Percentiles rank a stretch among this genome's conserved stretches.
These are phyloP conservation scores for Cladosporium sp. DNA, from an alignment of 2,329 filamentous ascomycete genomes.

Conservation along the genomic window DNA sequence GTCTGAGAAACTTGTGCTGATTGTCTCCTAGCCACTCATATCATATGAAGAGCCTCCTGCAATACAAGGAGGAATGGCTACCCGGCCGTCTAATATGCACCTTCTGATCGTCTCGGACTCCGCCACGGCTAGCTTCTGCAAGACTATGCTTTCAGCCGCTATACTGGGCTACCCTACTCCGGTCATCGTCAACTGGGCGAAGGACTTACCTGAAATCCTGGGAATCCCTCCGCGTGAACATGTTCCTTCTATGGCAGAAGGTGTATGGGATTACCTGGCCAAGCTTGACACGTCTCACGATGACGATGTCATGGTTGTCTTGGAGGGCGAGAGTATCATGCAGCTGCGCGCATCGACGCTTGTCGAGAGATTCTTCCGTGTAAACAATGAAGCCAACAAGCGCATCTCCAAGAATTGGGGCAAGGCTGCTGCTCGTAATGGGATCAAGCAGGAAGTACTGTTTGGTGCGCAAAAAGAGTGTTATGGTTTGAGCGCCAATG, in stretches of 20 bases:
- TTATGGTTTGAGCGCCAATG: constrained; percentile 7
- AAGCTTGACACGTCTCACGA: constrained; percentile 9
- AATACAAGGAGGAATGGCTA: constrained; percentile 6
- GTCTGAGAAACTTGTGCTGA: background rate
- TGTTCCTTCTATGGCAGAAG: background rate
- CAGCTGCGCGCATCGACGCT: constrained; percentile 7
- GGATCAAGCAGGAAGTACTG: background rate
- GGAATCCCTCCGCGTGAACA: background rate
- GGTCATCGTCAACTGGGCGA: constrained; percentile 14
- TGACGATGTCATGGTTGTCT: constrained; percentile 1
- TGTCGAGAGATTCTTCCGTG: constrained; percentile 6
- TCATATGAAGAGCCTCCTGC: background rate
- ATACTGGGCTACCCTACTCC: constrained; percentile 23
- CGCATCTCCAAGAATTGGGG: constrained; percentile 4
- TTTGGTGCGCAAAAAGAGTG: constrained; percentile 8
- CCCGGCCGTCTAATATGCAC: constrained; percentile 20
- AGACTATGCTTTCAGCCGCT: constrained; percentile 17
- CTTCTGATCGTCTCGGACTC: constrained; percentile 23
- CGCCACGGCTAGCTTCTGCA: constrained; percentile 23
- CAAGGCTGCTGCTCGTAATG: constrained; percentile 4
- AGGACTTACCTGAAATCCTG: background rate
- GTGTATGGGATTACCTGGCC: background rate
- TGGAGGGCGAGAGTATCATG: constrained; percentile 8
- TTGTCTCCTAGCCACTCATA: background rate
- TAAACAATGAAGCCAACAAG: constrained; percentile 7